Evolutionary conservation across 768 basidiomycete genomes (phyloP), one percentile per base, ranked within the genome.

Genomic region (Podaxis mareebaensis): DNA sequence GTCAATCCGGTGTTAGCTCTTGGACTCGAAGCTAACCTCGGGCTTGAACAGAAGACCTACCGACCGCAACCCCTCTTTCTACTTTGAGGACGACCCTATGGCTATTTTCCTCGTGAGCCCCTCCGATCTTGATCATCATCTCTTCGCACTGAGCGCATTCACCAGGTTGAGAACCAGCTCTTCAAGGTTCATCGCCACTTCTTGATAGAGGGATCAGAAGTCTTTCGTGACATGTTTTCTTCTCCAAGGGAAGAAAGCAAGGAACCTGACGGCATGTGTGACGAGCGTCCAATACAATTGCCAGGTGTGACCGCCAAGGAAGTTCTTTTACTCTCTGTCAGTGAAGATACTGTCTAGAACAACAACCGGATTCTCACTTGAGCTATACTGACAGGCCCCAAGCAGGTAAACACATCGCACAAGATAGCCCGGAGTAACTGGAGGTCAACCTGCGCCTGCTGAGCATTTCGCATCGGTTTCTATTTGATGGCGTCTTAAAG

Each of bases 151-250:
- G 22, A 26, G 3, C 20, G 39, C 10, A 5, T 10, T 2, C 3
- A 15, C 10, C 58, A 81, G 79, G 77, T 79, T 1, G 75, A 78
- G 59, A 69, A 74, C 51, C 67, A 67, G 6, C 55, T 65, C 24
- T 65, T 65, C 54, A 65, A 55, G 64, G 75, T 81, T 5, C 79
- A 81, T 59, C 75, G 75, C 1, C 73, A 78, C 64, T 78, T 77
- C 58, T 68, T 82, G 30, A 71, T 71, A 51, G 71, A 74, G 53
- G 78, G 78, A 57, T 81, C 81, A 1, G 68, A 72, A 10, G 70
- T 77, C 11, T 82, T 82, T 67, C 66, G 74, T 6, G 68, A 67
- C 39, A 76, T 82, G 73, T 78, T 81, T 64, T 28, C 67, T 5
- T 71, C 71, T 46, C 67, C 68, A 0, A 66, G 66, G 0, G 67